A percentile compares a stretch with the other conserved stretches of the same genome.
Evolutionary conservation across 805 yeast genomes (phyloP).

Genomic region (Hanseniaspora lindneri): DNA sequence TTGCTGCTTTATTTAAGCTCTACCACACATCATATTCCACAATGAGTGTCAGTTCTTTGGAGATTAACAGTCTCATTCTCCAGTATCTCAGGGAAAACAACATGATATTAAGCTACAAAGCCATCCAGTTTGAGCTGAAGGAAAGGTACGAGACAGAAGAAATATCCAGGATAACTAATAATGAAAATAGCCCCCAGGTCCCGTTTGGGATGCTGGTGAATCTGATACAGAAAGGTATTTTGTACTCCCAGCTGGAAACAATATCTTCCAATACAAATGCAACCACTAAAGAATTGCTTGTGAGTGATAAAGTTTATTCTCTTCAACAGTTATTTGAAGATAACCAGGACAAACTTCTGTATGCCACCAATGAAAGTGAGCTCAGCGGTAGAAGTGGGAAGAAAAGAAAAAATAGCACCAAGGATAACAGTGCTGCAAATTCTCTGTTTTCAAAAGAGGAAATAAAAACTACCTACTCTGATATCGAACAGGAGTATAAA

Average conservation of each 20-base stretch:
- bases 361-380: not conserved
- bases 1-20: too few relatives aligned
- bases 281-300: not conserved
- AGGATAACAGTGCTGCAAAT: not conserved
- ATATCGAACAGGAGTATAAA: conserved; percentile 6
- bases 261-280: conserved; percentile 1
- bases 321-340: conserved; percentile 13
- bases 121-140: conserved; percentile 10
- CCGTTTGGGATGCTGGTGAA: conserved; percentile 15
- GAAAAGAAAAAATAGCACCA: not conserved
- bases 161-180: not conserved
- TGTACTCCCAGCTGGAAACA: conserved; percentile 12
- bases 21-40: too few relatives aligned
- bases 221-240: conserved; percentile 11
- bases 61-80: conserved; percentile 9
- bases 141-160: conserved; percentile 7
- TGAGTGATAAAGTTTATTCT: conserved; percentile 2
- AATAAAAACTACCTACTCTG: not conserved
- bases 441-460: not conserved
- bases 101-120: conserved; percentile 9
- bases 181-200: not conserved
- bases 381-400: not conserved
- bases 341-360: conserved; percentile 8
- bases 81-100: conserved; percentile 12
- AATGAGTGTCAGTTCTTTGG: conserved; percentile 13